Conservation (phyloP, 1,284 basidiomycete genomes). For the Microbotryomycetes sp. region DNA sequence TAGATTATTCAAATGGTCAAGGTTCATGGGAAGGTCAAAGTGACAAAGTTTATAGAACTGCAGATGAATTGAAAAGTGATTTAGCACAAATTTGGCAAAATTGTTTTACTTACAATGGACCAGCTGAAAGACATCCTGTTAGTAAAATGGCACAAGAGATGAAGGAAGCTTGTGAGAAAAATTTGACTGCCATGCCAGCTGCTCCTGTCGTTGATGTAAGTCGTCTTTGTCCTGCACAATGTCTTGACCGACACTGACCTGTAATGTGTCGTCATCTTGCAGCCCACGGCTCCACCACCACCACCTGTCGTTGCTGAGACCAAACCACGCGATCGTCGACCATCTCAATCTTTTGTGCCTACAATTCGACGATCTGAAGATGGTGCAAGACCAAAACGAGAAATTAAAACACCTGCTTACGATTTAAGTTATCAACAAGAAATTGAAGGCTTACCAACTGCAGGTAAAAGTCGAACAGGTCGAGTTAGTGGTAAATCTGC, state of each 20-base stretch:
- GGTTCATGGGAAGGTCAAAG: conserved; percentile 47
- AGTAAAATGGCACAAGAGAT: conserved; percentile 71
- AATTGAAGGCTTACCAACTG: not conserved
- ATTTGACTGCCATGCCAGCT: conserved; percentile 73
- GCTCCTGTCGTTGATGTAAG: conserved; percentile 47
- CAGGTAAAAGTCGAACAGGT: conserved; percentile 4
- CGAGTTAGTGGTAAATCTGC: conserved; percentile 49
- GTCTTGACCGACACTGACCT: not conserved
- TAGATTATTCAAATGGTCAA: conserved; percentile 56
- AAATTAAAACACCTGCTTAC: conserved; percentile 90
- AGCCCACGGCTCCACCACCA: conserved; percentile 23
- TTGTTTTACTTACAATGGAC: conserved; percentile 84
- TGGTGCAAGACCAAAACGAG: conserved; percentile 75
- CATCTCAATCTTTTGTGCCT: conserved; percentile 68
- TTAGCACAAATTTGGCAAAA: conserved; percentile 83
- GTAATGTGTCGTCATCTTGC: not conserved
- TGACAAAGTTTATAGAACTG: conserved; percentile 46
- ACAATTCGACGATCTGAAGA: conserved; percentile 65
- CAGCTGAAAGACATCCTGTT: conserved; percentile 64
- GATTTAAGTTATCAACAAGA: conserved; percentile 63
- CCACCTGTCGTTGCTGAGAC: conserved; percentile 49
- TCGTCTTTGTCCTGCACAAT: not conserved
- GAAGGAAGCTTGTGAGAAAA: conserved; percentile 80
- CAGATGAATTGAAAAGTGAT: conserved; percentile 73
- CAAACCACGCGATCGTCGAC: conserved; percentile 53